Percentiles rank a stretch among this genome's conserved stretches.
Conservation (phyloP, 2,329 filamentous ascomycete genomes). For the Calonectria honghensis region DNA sequence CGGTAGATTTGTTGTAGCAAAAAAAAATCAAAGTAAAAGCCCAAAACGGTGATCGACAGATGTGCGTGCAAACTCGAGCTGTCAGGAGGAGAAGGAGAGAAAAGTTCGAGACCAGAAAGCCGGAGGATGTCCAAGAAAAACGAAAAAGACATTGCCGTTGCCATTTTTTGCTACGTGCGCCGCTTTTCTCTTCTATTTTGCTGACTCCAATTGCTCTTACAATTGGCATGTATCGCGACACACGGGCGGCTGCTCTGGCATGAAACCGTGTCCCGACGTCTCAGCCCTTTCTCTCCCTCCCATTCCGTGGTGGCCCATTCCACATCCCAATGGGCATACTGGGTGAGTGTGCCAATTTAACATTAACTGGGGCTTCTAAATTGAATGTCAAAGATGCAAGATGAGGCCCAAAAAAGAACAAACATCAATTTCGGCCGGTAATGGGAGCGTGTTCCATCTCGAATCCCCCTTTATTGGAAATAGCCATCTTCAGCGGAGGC, state of each 20-base stretch:
- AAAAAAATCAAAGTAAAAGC: neutral
- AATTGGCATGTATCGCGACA: slow-evolving; percentile 40
- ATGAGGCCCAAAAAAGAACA: slow-evolving; percentile 5
- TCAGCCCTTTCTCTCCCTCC: slow-evolving; percentile 31
- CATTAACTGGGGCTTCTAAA: slow-evolving; percentile 1
- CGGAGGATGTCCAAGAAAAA: slow-evolving; percentile 2
- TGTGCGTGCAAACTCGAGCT: slow-evolving; percentile 1
- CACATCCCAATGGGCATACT: neutral
- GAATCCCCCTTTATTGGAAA: neutral
- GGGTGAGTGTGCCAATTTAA: neutral
- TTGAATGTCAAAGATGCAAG: neutral
- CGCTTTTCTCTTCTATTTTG: slow-evolving; percentile 6
- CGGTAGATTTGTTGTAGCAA: neutral
- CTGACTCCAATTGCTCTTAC: slow-evolving; percentile 6
- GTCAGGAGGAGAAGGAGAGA: neutral
- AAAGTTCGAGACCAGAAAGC: slow-evolving; percentile 1
- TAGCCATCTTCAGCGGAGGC: neutral
- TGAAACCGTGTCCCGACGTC: slow-evolving; percentile 38
- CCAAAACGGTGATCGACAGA: neutral
- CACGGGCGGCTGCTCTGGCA: slow-evolving; percentile 34
- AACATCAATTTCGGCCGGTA: neutral
- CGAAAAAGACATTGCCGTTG: slow-evolving; percentile 17
- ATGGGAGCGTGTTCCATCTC: neutral
- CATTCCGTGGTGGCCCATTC: slow-evolving; percentile 34
- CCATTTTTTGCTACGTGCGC: slow-evolving; percentile 6